These are phyloP conservation scores for Lachnellula suecica DNA, from an alignment of 2,329 filamentous ascomycete species.

Conservation along the genomic window DNA sequence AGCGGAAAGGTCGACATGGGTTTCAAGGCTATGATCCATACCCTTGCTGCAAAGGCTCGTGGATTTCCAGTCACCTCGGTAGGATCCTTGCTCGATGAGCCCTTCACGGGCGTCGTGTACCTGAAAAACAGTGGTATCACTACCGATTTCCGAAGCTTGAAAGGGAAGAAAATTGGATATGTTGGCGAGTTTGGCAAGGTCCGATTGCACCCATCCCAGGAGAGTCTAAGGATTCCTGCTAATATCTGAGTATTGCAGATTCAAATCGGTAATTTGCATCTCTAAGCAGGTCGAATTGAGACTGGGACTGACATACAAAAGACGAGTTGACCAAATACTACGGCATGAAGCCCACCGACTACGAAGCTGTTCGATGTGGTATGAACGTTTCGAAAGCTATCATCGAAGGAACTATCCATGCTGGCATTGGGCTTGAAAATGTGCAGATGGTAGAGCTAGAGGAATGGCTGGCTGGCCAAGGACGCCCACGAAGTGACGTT, in stretches of 20 bases:
- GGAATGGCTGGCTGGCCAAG: slow-evolving; percentile 67
- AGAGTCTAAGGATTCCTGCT: background rate
- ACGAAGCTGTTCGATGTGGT: slow-evolving; percentile 74
- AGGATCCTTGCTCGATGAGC: slow-evolving; percentile 74
- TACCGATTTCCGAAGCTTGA: slow-evolving; percentile 70
- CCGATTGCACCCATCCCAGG: background rate
- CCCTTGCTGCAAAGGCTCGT: slow-evolving; percentile 74
- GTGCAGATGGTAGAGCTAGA: slow-evolving; percentile 82
- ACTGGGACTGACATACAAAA: too few relatives aligned
- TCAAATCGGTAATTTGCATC: too few relatives aligned
- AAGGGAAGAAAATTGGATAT: slow-evolving; percentile 76
- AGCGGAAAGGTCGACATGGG: slow-evolving; percentile 74
- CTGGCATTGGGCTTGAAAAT: slow-evolving; percentile 76
- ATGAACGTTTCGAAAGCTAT: slow-evolving; percentile 82
- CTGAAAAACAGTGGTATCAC: slow-evolving; percentile 74
- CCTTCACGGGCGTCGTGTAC: slow-evolving; percentile 78
- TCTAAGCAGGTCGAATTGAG: too few relatives aligned
- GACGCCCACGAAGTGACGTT: slow-evolving; percentile 64
- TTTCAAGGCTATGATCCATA: slow-evolving; percentile 85
- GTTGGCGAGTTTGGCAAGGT: slow-evolving; percentile 77
- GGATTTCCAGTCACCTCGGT: slow-evolving; percentile 72
- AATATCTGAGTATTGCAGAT: slow-evolving; percentile 48
- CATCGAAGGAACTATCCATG: slow-evolving; percentile 70
- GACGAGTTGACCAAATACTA: slow-evolving; percentile 78
- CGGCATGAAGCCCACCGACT: slow-evolving; percentile 70